These are phyloP conservation scores for Epichloe baconii DNA, from an alignment of 2,329 filamentous ascomycete species.

Conservation along the genomic window DNA sequence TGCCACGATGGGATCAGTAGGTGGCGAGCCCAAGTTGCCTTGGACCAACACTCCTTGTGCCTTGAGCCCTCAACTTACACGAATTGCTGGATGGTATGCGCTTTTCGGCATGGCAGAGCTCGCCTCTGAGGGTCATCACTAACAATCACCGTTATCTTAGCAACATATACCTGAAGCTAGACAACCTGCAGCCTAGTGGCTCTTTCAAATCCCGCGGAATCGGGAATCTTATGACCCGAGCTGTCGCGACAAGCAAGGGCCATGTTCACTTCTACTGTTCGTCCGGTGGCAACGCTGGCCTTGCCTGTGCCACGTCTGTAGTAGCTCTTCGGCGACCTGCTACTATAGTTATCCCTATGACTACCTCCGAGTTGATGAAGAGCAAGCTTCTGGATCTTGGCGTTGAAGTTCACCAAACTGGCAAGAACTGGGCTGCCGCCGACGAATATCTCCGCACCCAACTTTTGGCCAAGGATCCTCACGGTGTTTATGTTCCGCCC, in stretches of 20 bases:
- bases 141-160: slow-evolving; percentile 20
- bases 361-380: slow-evolving; percentile 57
- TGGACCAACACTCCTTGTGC: slow-evolving; percentile 64
- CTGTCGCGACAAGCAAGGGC: slow-evolving; percentile 19
- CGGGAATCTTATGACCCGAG: slow-evolving; percentile 50
- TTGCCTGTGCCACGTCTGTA: slow-evolving; percentile 67
- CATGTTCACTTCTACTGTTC: slow-evolving; percentile 63
- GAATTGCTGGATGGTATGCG: slow-evolving; percentile 57
- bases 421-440: slow-evolving; percentile 55
- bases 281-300: slow-evolving; percentile 72
- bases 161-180: slow-evolving; percentile 74
- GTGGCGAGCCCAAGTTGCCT: slow-evolving; percentile 31
- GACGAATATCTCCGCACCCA: slow-evolving; percentile 51
- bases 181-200: slow-evolving; percentile 71
- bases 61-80: slow-evolving; percentile 52
- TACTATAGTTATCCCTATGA: slow-evolving; percentile 62
- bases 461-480: slow-evolving; percentile 37
- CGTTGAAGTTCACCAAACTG: slow-evolving; percentile 54
- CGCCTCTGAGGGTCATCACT: not conserved
- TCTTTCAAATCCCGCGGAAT: slow-evolving; percentile 78
- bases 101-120: not conserved
- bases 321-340: slow-evolving; percentile 47
- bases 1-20: slow-evolving; percentile 27
- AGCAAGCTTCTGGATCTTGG: slow-evolving; percentile 57
- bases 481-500: slow-evolving; percentile 52